Evolutionary conservation across 2,329 filamentous ascomycete species (phyloP).

Genomic region (Rutstroemia sydowiana): DNA sequence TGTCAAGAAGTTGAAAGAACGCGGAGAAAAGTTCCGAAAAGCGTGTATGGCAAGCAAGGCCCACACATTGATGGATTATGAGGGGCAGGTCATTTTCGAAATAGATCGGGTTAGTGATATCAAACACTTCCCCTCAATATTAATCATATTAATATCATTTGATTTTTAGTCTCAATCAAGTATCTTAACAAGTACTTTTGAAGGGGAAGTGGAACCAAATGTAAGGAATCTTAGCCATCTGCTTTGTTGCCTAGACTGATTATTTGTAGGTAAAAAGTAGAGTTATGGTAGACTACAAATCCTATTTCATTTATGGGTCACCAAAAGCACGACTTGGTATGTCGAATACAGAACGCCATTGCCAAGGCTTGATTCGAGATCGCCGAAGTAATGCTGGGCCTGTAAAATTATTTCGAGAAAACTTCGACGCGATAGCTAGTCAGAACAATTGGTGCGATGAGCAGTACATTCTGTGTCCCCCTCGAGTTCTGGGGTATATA

Average conservation of each 20-base stretch:
- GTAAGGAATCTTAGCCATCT: no score
- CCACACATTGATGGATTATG: no score
- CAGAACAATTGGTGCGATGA: neutral
- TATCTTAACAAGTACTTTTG: no score
- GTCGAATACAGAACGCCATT: neutral
- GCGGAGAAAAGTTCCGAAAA: neutral
- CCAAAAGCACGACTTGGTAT: neutral
- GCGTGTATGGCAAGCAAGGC: neutral
- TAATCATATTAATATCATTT: no score
- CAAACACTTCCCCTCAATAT: no score
- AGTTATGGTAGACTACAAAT: neutral
- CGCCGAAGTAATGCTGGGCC: neutral
- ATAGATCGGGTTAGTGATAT: no score
- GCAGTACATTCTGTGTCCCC: neutral
- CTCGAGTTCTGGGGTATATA: neutral
- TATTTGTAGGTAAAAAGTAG: no score
- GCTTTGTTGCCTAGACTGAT: no score
- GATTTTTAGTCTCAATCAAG: no score
- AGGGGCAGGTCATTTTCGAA: no score
- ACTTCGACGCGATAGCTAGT: neutral
- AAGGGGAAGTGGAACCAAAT: no score
- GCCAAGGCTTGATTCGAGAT: no score
- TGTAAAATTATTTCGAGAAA: neutral
- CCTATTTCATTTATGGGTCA: neutral
- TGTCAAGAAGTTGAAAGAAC: neutral